phyloP scores from a whole-genome alignment of 2,329 filamentous ascomycete genomes.

The Escovopsis sp. region DNA sequence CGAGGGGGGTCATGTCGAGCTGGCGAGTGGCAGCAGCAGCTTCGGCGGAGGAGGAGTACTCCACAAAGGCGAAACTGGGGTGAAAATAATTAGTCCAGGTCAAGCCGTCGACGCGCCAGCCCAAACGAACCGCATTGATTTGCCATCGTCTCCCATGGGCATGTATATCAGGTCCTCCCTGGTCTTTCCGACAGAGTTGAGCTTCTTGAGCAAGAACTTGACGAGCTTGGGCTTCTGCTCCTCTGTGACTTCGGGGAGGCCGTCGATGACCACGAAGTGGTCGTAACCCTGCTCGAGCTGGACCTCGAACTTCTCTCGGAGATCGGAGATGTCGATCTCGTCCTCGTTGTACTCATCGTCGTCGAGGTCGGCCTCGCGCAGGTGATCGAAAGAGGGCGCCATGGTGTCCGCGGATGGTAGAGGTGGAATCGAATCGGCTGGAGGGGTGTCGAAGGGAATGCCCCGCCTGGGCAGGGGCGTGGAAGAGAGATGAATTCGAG shows the following conservation, averaged over 20 bases:
- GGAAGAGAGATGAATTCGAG: conserved; percentile 1
- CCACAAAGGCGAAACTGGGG: conserved; percentile 83
- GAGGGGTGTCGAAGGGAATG: conserved; percentile 14
- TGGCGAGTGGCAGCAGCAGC: conserved; percentile 79
- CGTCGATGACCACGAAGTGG: conserved; percentile 91
- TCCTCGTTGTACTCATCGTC: conserved; percentile 79
- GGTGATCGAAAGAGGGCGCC: conserved; percentile 78
- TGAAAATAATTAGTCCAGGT: conserved; percentile 4
- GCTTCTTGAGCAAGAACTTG: conserved; percentile 90
- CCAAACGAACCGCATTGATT: conserved; percentile 62
- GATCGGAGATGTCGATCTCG: conserved; percentile 89
- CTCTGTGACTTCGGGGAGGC: conserved; percentile 75
- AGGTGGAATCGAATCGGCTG: conserved; percentile 1
- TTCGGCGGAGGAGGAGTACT: conserved; percentile 83
- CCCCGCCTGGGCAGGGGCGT: conserved; percentile 18
- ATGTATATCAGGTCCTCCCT: conserved; percentile 83
- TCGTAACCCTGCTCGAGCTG: conserved; percentile 92
- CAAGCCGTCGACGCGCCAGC: neutral
- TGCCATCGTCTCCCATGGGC: conserved; percentile 78
- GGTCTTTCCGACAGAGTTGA: conserved; percentile 72
- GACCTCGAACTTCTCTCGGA: conserved; percentile 89
- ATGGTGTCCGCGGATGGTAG: conserved; percentile 42
- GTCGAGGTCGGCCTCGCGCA: conserved; percentile 80
- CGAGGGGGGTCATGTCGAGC: conserved; percentile 73
- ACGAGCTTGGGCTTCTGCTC: conserved; percentile 88